Evolutionary conservation across 495 filamentous ascomycete genomes (phyloP).

Genomic region (Penicillium ucsense): DNA sequence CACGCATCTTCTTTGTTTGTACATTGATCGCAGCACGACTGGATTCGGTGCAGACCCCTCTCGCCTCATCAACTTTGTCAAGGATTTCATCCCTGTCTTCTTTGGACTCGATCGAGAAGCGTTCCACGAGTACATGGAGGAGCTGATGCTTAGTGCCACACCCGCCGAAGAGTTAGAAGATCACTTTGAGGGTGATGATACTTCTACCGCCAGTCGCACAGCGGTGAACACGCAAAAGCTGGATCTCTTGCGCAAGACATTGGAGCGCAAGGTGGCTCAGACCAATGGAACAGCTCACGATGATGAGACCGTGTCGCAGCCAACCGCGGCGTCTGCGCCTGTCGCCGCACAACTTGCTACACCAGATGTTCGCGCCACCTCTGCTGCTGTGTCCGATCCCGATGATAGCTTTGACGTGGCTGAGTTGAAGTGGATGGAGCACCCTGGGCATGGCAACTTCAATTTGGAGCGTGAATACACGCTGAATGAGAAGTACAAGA

Average conservation of each 20-base stretch:
- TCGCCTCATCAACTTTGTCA: slow-evolving; percentile 71
- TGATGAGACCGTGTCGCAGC: slow-evolving; percentile 43
- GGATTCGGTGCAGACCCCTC: slow-evolving; percentile 63
- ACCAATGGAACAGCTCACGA: slow-evolving; percentile 55
- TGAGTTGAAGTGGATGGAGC: slow-evolving; percentile 50
- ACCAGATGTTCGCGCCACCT: slow-evolving; percentile 55
- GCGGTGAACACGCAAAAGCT: slow-evolving; percentile 60
- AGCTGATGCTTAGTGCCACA: slow-evolving; percentile 51
- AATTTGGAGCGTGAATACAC: slow-evolving; percentile 52
- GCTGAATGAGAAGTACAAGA: slow-evolving; percentile 70
- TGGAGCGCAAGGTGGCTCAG: slow-evolving; percentile 65
- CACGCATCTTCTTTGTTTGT: slow-evolving; percentile 67
- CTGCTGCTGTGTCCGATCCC: slow-evolving; percentile 36
- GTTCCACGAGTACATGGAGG: slow-evolving; percentile 67
- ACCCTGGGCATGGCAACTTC: slow-evolving; percentile 43
- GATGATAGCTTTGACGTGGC: slow-evolving; percentile 38
- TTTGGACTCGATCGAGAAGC: slow-evolving; percentile 72
- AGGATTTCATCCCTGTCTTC: slow-evolving; percentile 79
- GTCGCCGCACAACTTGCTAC: slow-evolving; percentile 30
- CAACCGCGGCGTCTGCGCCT: not conserved
- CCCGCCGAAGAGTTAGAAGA: slow-evolving; percentile 62
- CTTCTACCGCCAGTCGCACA: slow-evolving; percentile 45
- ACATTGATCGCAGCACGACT: slow-evolving; percentile 55
- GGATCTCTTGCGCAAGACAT: slow-evolving; percentile 74
- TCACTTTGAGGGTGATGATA: slow-evolving; percentile 37